phyloP scores from a whole-genome alignment of 768 basidiomycete genomes.

The Leccinum boreale region DNA sequence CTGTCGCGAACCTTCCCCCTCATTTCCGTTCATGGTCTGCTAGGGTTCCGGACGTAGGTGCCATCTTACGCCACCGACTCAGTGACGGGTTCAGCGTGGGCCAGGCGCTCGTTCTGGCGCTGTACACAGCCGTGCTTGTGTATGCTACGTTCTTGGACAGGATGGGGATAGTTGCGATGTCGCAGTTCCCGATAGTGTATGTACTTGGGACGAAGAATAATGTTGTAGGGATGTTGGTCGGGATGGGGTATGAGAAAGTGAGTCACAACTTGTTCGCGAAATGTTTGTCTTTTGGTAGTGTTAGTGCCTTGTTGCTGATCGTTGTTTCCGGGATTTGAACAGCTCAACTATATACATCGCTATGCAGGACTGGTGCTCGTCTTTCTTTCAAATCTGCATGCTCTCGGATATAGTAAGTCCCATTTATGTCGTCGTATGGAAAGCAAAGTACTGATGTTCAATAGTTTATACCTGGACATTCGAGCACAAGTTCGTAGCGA shows the following conservation, averaged over 20 bases:
- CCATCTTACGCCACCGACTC: conserved; percentile 32
- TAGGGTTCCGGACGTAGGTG: conserved; percentile 31
- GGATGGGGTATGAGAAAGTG: conserved; percentile 48
- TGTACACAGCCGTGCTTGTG: conserved; percentile 36
- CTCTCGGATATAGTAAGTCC: conserved; percentile 37
- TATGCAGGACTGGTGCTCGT: conserved; percentile 44
- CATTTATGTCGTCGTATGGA: not conserved
- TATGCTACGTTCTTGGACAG: conserved; percentile 36
- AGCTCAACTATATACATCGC: conserved; percentile 58
- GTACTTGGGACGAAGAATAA: conserved; percentile 50
- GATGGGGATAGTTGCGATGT: conserved; percentile 36
- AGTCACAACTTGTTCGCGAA: conserved; percentile 4
- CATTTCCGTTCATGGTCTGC: conserved; percentile 39
- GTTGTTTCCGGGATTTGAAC: not conserved
- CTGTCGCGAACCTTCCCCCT: conserved; percentile 25
- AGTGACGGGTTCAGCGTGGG: conserved; percentile 37
- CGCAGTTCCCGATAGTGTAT: conserved; percentile 45
- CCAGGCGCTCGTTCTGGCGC: conserved; percentile 32
- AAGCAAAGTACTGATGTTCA: not conserved
- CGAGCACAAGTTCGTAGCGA: conserved; percentile 12
- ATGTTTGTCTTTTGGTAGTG: not conserved
- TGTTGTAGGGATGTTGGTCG: conserved; percentile 37
- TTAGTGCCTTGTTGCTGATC: not conserved
- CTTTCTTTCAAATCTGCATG: conserved; percentile 41
- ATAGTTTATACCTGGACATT: conserved; percentile 31